A percentile compares a stretch with the other conserved stretches of the same genome.
Evolutionary conservation across 495 filamentous ascomycete genomes (phyloP).

Genomic region (Aspergillus leporis): DNA sequence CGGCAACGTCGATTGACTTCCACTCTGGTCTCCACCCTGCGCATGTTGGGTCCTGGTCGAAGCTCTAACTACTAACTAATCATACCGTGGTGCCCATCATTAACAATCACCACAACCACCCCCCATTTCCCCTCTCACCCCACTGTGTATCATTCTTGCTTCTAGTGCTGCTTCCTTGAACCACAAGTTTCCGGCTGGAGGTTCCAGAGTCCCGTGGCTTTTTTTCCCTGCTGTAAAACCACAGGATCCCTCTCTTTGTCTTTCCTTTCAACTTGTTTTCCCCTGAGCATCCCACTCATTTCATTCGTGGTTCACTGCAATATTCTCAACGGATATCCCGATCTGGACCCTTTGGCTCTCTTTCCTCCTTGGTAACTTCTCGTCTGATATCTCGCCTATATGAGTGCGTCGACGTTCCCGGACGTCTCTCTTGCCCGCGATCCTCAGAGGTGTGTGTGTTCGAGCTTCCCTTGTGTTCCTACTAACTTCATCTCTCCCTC

Average conservation of each 20-base stretch:
- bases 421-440: slow-evolving; percentile 49
- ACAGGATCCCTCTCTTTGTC: slow-evolving; percentile 17
- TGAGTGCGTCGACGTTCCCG: slow-evolving; percentile 49
- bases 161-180: slow-evolving; percentile 25
- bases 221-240: slow-evolving; percentile 22
- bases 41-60: not conserved
- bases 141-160: slow-evolving; percentile 25
- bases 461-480: slow-evolving; percentile 1
- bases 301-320: slow-evolving; percentile 28
- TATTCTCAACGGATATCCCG: slow-evolving; percentile 26
- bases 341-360: slow-evolving; percentile 27
- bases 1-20: not conserved
- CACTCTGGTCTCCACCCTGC: slow-evolving; percentile 8
- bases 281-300: slow-evolving; percentile 21
- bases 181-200: slow-evolving; percentile 17
- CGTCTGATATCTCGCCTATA: slow-evolving; percentile 39
- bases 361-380: slow-evolving; percentile 16
- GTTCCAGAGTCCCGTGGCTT: slow-evolving; percentile 22
- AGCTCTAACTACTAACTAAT: slow-evolving; percentile 14
- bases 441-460: slow-evolving; percentile 35
- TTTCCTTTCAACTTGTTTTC: slow-evolving; percentile 20
- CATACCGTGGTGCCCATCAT: slow-evolving; percentile 27
- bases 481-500: slow-evolving; percentile 33
- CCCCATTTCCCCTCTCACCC: slow-evolving; percentile 17
- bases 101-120: slow-evolving; percentile 24